Conservation (phyloP, 2,329 filamentous ascomycete species). For the Trematosphaeria pertusa region DNA sequence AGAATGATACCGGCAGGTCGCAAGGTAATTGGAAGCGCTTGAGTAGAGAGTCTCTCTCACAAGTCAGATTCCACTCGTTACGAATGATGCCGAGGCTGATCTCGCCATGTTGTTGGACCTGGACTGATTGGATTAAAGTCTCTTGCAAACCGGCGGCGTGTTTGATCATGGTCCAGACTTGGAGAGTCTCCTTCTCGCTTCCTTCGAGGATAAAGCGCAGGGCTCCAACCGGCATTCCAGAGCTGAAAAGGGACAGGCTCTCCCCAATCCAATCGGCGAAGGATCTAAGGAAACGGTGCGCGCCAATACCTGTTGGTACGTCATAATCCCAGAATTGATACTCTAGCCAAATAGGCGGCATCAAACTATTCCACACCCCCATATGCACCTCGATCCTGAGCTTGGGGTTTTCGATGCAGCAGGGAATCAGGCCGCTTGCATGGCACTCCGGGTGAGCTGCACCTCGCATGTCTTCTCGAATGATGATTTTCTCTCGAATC, state of each 20-base stretch:
- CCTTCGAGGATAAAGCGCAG: not conserved
- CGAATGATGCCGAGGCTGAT: not conserved
- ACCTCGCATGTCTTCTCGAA: not conserved
- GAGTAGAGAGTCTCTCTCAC: no score
- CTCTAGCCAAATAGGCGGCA: not conserved
- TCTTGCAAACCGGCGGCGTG: not conserved
- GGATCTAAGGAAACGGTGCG: not conserved
- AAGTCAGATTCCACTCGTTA: not conserved
- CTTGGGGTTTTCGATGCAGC: not conserved
- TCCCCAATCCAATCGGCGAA: not conserved
- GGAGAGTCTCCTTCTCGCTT: not conserved
- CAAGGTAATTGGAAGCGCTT: not conserved
- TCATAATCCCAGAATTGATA: not conserved
- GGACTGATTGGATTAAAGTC: not conserved
- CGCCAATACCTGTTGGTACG: not conserved
- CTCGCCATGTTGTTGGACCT: not conserved
- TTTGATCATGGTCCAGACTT: not conserved
- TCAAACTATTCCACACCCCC: not conserved
- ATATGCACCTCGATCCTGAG: not conserved
- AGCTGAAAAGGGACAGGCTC: not conserved
- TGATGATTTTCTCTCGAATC: not conserved
- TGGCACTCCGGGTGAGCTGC: not conserved
- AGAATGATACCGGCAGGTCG: not conserved
- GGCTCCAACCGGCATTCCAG: not conserved
- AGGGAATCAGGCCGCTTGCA: not conserved